Percentiles rank a stretch among this genome's conserved stretches.
These are phyloP conservation scores for Fusarium vanettenii DNA, from an alignment of 2,329 filamentous ascomycete genomes.

Conservation along the genomic window DNA sequence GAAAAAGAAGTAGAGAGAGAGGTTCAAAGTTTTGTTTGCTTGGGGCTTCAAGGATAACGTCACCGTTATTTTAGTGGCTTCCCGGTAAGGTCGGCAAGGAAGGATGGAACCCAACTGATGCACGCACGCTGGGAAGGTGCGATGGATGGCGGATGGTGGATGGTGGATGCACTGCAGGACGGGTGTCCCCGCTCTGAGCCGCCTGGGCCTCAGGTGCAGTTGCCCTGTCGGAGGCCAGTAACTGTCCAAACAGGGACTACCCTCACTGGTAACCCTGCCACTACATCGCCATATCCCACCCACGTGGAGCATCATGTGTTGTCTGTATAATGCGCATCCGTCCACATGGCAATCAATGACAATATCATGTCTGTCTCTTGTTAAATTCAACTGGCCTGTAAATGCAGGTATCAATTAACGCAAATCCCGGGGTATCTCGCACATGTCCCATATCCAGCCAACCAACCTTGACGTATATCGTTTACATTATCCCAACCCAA, in stretches of 20 bases:
- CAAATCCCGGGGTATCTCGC: neutral
- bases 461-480: neutral
- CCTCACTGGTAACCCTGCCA: conserved; percentile 1
- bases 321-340: neutral
- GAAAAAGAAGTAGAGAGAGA: neutral
- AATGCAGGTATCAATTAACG: neutral
- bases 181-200: neutral
- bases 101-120: neutral
- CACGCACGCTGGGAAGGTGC: neutral
- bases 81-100: neutral
- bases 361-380: neutral
- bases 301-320: conserved; percentile 7
- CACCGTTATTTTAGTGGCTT: neutral
- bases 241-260: neutral
- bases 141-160: neutral
- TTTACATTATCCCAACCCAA: conserved; percentile 45
- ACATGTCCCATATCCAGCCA: neutral
- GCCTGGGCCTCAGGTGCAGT: neutral
- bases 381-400: neutral
- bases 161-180: neutral
- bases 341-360: neutral
- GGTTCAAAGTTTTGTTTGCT: neutral
- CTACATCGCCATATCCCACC: neutral
- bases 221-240: neutral
- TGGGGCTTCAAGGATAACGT: neutral